Evolutionary conservation across 345 rosid species (phyloP), one percentile per base, ranked within the genome.

Genomic region (Geranium brycei): DNA sequence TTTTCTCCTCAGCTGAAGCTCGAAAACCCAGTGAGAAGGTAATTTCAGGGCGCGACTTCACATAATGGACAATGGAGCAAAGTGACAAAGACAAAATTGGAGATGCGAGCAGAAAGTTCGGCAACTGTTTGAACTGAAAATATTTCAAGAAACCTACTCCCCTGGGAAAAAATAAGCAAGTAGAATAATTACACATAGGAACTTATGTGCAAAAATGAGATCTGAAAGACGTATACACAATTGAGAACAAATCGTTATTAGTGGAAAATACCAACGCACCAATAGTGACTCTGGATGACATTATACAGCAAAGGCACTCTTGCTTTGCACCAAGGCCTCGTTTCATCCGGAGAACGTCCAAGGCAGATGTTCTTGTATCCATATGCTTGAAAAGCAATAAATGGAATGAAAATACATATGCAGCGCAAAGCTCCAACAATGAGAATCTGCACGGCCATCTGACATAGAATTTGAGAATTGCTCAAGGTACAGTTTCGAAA

Each of bases 81-180:
- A 86, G 66, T 17, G 95, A 86, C 73, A 86, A 68, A 60, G 87
- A 81, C 47, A 90, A 73, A 65, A 90, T 77, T 4, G 99, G 99
- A 35, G 99, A 86, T 70, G 97, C 99, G 30, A 90, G 90, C 18
- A 93, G 84, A 85, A 93, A 93, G 77, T 90, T 93, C 60, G 99
- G 99, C 75, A 93, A 67, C 77, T 90, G 97, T 70, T 88, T 90
- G 6, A 85, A 68, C 59, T 82, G 85, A 77, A 93, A 93, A 76
- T 87, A 90, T 63, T 65, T 86, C 79, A 93, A 79, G 83, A 93
- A 90, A 32, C 99, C 99, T 65, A 85, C 95, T 72, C 90, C 85
- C 95, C 99, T 93, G 73, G 67, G n/a, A n/a, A 64, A 72, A 18
- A 38, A 69, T 71, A 57, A 14, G 2, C 32, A 53, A 57, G 15